Base-by-base conservation (phyloP, 2,329 filamentous ascomycete genomes). In the Neofusicoccum umdonicola region DNA sequence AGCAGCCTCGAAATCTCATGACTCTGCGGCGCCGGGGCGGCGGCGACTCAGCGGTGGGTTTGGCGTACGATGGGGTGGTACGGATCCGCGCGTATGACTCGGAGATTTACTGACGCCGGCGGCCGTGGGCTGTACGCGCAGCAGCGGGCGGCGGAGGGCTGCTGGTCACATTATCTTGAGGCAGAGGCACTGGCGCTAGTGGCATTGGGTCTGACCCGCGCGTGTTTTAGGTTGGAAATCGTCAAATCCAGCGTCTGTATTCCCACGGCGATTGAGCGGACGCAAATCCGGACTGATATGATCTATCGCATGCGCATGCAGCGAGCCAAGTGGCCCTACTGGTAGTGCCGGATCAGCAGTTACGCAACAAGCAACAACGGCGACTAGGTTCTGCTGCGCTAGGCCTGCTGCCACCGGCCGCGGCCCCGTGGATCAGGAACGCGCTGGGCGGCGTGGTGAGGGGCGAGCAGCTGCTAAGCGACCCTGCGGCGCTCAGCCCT, bases 221-320 rank as follows among this genome's bases (percentile, higher is more conserved):
- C 44, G 44, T 48, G 42, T 62, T 62, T 62, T 62, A 62, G 57
- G 57, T 62, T 62, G 34, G 44, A 37, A 39, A 62, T 50, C n/a
- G 57, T 39, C 44, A 22, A 37, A 47, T 39, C 19, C 39, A 47
- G 19, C 31, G 27, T 35, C 11, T 62, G 57, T 62, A 51, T 60
- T 37, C 56, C 56, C 56, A 47, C 41, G 56, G 42, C 41, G 15
- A 27, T 42, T 54, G 50, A 44, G 31, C 50, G 61, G 50, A 54
- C 41, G 62, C 44, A 58, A 48, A 58, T 64, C 62, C 62, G 62
- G 41, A 35, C 42, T 39, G 42, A 48, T 58, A 58, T 50, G 62
- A 64, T 50, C 42, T 64, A 42, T 64, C 62, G 52, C 62, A 64
- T 64, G 44, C 42, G 52, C 62, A 64, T 64, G 44, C 42, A 39